Base-by-base conservation (phyloP, 1,284 basidiomycete genomes). In the Ganoderma meredithae region DNA sequence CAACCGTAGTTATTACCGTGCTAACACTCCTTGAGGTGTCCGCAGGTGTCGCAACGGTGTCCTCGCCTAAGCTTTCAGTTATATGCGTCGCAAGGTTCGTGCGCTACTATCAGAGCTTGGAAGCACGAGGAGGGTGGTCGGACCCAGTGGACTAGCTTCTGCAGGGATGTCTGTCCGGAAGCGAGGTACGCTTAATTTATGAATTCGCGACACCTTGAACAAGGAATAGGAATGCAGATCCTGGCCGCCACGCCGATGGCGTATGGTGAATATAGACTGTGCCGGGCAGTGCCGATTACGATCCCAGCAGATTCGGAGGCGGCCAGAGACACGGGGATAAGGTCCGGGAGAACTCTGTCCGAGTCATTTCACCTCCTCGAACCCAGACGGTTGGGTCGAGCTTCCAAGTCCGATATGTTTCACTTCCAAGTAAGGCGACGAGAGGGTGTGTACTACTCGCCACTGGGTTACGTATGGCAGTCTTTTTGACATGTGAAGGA, bases 1-100 rank as follows among this genome's bases (percentile, higher is more conserved):
- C 4, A 31, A 31, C 27, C 4, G 2, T 31, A 2, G 43, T 19
- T 7, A 4, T 44, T 9, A 7, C 43, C 5, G 43, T 15, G 3
- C 2, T n/a, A 8, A 4, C n/a, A n/a, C 19, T n/a, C 8, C 43
- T n/a, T n/a, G 6, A 44, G 43, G 5, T 7, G 7, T 44, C 43
- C 19, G 43, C 43, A 44, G 43, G 43, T 19, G 1, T 5, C 41
- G 17, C 12, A 19, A 43, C 81, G 17, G 81, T 81, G 5, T 84
- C 83, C 63, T 86, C 83, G 83, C 87, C 87, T 74, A 74, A 87
- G 15, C 71, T 86, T 17, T 44, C 17, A 19, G 85, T 76, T 3
- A 66, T 85, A 55, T 77, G 83, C n/a, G 67, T 68, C 64, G 41
- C 81, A 25, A 79, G 82, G 71, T 70, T 25, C 9, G 83, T 58